Percentiles rank a stretch among this genome's conserved stretches.
These are phyloP conservation scores for Phytophthora syringae DNA, from an alignment of 352 stramenopile genomes.

Conservation along the genomic window DNA sequence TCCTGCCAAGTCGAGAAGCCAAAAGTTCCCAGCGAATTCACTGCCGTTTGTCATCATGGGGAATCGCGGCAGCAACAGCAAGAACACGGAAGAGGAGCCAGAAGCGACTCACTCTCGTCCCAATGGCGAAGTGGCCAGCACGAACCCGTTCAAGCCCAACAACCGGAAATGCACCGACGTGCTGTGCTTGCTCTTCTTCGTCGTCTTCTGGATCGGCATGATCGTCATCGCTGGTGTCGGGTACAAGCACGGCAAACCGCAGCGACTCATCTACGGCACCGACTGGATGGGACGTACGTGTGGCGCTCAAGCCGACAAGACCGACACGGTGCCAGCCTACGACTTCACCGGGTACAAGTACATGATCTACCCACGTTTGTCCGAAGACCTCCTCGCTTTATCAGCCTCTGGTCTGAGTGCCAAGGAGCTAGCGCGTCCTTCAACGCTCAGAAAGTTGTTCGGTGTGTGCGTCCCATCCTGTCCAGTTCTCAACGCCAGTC, in stretches of 20 bases:
- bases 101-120: slow-evolving; percentile 1
- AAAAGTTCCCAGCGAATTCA: not conserved
- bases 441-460: slow-evolving; percentile 55
- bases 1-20: slow-evolving; percentile 16
- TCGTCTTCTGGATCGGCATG: slow-evolving; percentile 67
- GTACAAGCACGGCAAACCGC: slow-evolving; percentile 71
- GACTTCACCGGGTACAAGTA: slow-evolving; percentile 73
- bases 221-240: slow-evolving; percentile 69
- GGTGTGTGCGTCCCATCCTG: slow-evolving; percentile 57
- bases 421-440: slow-evolving; percentile 26
- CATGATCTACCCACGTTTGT: slow-evolving; percentile 73
- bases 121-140: slow-evolving; percentile 10
- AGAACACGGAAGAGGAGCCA: slow-evolving; percentile 6
- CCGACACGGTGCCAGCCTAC: slow-evolving; percentile 55
- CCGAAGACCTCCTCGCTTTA: slow-evolving; percentile 58
- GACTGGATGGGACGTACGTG: slow-evolving; percentile 80
- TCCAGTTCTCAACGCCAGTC: slow-evolving; percentile 47
- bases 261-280: slow-evolving; percentile 77
- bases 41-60: slow-evolving; percentile 27
- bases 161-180: slow-evolving; percentile 84
- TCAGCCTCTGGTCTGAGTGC: slow-evolving; percentile 12
- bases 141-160: slow-evolving; percentile 72
- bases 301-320: slow-evolving; percentile 55
- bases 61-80: slow-evolving; percentile 32
- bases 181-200: slow-evolving; percentile 67